Evolutionary conservation across 225 moss, liverwort and hornwort genomes (phyloP), one percentile per base, ranked within the genome.

Genomic region (Marchantia polymorpha): DNA sequence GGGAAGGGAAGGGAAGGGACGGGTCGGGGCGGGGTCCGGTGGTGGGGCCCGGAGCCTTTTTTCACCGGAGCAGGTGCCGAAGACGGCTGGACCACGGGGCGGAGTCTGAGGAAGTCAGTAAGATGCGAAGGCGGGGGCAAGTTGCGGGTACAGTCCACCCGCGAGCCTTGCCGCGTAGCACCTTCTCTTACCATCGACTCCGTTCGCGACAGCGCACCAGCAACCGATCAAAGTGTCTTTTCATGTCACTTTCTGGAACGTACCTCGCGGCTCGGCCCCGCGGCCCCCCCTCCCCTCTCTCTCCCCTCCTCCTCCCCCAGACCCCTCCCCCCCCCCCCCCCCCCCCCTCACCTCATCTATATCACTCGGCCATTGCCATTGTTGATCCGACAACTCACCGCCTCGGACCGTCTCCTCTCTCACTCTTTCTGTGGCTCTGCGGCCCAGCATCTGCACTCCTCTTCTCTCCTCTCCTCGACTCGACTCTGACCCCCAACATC

Each of bases 141-240:
- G 10, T 29, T 67, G 29, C 9, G 11, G 13, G 12, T 30, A 31
- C 30, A 67, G 65, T 66, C 65, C 25, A 10, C 22, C 26, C 26
- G 10, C 26, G 8, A 66, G 67, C 67, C 67, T 31, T 67, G 67
- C 25, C 67, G 67, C 67, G 67, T 67, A 67, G 30, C 67, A 67
- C 13, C 56, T 56, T 56, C 39, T 6, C 56, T 56, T 19, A 56
- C 56, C 47, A 12, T 75, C 75, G 75, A 75, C 75, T 75, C 17
- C 10, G 75, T 13, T 15, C 30, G 52, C 55, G 75, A 75, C 75
- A 75, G 75, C 75, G 56, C 75, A 72, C 51, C 72, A 67, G 31
- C 67, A 23, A 72, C 49, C 3, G 51, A 22, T 22, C 20, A 14
- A n/a, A 52, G 25, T 50, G 72, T 50, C 72, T 49, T 52, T 72